A percentile compares a stretch with the other conserved stretches of the same genome.
These are phyloP conservation scores for Carex littledalei DNA, from an alignment of 176 grass and related monocot genomes.

Conservation along the genomic window DNA sequence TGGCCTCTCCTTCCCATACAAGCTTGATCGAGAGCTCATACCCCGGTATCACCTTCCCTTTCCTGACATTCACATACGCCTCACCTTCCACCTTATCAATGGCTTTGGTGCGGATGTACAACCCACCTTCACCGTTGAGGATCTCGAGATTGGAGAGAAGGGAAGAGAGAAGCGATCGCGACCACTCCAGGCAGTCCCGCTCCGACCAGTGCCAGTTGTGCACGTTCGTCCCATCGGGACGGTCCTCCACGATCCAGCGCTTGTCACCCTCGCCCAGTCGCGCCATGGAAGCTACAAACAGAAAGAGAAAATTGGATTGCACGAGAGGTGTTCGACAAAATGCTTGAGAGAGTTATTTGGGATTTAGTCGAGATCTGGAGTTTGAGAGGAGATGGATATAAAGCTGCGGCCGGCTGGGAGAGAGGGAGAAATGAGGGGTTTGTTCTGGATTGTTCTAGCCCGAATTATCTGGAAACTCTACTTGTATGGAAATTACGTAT, in stretches of 20 bases:
- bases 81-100: constrained; percentile 91
- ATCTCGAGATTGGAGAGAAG: constrained; percentile 58
- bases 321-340: constrained; percentile 65
- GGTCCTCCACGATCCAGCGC: constrained; percentile 96
- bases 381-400: constrained; percentile 44
- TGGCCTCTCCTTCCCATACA: constrained; percentile 77
- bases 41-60: constrained; percentile 90
- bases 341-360: constrained; percentile 55
- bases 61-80: constrained; percentile 97
- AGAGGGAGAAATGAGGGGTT: neutral
- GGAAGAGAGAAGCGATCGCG: constrained; percentile 54
- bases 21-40: constrained; percentile 86
- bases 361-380: constrained; percentile 50
- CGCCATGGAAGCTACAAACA: constrained; percentile 37
- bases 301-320: constrained; percentile 3
- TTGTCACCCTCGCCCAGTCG: constrained; percentile 89
- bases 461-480: too few species aligned
- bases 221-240: constrained; percentile 83
- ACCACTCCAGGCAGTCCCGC: constrained; percentile 93
- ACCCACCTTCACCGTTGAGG: constrained; percentile 80
- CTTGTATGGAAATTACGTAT: too few species aligned
- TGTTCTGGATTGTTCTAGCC: too few species aligned
- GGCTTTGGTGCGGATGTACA: constrained; percentile 48
- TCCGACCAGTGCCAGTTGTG: constrained; percentile 99
- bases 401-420: constrained; percentile 2